A percentile compares a stretch with the other conserved stretches of the same genome.
Conservation (phyloP, 176 grass and related monocot species). For the Oryza rufipogon region DNA sequence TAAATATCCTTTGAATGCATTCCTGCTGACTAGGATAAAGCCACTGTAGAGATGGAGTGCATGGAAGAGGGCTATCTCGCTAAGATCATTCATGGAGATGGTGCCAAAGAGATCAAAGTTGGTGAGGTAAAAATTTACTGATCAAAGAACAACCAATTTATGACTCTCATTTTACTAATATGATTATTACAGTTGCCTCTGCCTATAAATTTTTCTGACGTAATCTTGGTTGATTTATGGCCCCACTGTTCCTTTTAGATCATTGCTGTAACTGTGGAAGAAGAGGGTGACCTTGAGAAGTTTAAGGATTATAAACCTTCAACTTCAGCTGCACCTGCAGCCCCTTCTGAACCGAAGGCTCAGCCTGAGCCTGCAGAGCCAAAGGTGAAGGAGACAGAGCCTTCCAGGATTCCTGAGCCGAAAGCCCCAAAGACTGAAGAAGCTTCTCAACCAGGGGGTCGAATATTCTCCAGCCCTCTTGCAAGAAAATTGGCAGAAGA, state of each 20-base stretch:
- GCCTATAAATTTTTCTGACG: background rate
- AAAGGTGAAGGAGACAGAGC: slow-evolving; percentile 51
- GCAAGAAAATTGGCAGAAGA: slow-evolving; percentile 96
- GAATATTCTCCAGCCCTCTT: slow-evolving; percentile 84
- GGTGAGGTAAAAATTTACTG: slow-evolving; percentile 64
- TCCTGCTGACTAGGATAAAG: slow-evolving; percentile 74
- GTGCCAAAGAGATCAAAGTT: slow-evolving; percentile 98
- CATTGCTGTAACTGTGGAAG: slow-evolving; percentile 86
- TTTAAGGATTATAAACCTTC: slow-evolving; percentile 88
- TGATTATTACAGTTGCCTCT: background rate
- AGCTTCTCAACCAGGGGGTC: slow-evolving; percentile 58
- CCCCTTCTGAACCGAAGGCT: slow-evolving; percentile 53
- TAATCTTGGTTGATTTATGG: slow-evolving; percentile 4
- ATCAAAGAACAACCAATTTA: slow-evolving; percentile 16
- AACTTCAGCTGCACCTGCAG: slow-evolving; percentile 54
- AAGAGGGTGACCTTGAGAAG: slow-evolving; percentile 84
- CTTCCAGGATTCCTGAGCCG: slow-evolving; percentile 50
- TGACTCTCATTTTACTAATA: background rate
- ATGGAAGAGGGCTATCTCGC: slow-evolving; percentile 99
- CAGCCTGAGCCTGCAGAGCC: slow-evolving; percentile 49
- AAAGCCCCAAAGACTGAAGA: slow-evolving; percentile 61
- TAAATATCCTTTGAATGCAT: slow-evolving; percentile 29
- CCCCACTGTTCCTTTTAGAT: slow-evolving; percentile 40
- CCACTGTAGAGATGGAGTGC: slow-evolving; percentile 94
- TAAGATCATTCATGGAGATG: slow-evolving; percentile 91